Base-by-base conservation (phyloP, 306 rosid species). In the Quercus dentata region DNA sequence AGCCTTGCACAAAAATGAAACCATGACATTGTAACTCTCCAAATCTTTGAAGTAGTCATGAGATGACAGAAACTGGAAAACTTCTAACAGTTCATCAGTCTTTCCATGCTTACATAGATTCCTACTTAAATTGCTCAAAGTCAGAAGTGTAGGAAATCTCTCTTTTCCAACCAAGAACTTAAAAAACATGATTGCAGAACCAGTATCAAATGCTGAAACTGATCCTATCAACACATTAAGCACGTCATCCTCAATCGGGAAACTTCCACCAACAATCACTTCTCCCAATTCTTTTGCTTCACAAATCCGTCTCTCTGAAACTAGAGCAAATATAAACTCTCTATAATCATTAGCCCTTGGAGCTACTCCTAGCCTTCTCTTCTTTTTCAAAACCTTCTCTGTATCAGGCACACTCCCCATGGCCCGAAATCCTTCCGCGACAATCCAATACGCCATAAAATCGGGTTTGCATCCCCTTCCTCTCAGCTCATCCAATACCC, bases 331-430 rank as follows among this genome's bases (percentile, higher is more conserved):
- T 83, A 93, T 90, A 71, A 86, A 83, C 79, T 84, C 94, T 76
- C 81, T 86, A 54, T 93, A 91, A 85, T 95, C 96, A 61, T 68
- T 59, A 25, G 52, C 83, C 75, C 99, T 90, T 0, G 97, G 98
- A 71, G 99, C 94, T 71, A 91, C 99, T 55, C 99, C 98, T 8
- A 89, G 86, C 84, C 90, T 95, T 86, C 98, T 91, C 88, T 95
- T 95, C 93, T 83, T 92, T 86, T 92, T 95, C 91, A 92, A 81
- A 78, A 90, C 89, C 83, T 81, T 88, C 74, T 87, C 90, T 75
- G 85, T 88, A 46, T 86, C 96, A 80, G 80, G 91, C 81, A 91
- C 91, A 78, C 72, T 75, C 63, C 89, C 86, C 70, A 78, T 72
- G 38, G 78, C 78, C 52, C 80, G 87, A 78, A 90, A 86, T 3